Conservation (phyloP, 257 asterid genomes). For the Solanum etuberosum region DNA sequence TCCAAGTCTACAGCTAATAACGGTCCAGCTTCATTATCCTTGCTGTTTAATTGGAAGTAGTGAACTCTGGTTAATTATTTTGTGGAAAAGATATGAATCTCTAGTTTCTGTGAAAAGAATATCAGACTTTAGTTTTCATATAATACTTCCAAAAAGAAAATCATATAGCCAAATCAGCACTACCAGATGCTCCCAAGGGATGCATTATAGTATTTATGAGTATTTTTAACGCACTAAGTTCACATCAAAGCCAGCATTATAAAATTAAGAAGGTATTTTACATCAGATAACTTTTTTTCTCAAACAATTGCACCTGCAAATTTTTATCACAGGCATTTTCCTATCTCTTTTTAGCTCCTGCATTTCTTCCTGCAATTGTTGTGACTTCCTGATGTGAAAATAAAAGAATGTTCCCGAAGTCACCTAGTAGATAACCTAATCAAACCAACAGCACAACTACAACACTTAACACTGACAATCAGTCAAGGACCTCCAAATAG, state of each 20-base stretch:
- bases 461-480: background rate
- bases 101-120: background rate
- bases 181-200: background rate
- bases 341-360: background rate
- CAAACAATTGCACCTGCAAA: background rate
- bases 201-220: background rate
- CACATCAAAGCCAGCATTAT: background rate
- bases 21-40: background rate
- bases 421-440: background rate
- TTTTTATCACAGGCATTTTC: background rate
- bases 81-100: background rate
- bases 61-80: background rate
- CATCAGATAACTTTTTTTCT: background rate
- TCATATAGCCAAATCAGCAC: background rate
- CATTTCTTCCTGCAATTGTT: background rate
- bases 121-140: background rate
- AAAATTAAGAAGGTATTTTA: background rate
- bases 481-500: background rate
- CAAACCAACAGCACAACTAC: background rate
- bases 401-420: background rate
- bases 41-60: background rate
- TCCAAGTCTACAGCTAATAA: background rate
- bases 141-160: background rate
- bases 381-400: background rate
- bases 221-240: background rate